phyloP scores from a whole-genome alignment of 2,329 filamentous ascomycete genomes.

The Dothiorella sarmentorum region DNA sequence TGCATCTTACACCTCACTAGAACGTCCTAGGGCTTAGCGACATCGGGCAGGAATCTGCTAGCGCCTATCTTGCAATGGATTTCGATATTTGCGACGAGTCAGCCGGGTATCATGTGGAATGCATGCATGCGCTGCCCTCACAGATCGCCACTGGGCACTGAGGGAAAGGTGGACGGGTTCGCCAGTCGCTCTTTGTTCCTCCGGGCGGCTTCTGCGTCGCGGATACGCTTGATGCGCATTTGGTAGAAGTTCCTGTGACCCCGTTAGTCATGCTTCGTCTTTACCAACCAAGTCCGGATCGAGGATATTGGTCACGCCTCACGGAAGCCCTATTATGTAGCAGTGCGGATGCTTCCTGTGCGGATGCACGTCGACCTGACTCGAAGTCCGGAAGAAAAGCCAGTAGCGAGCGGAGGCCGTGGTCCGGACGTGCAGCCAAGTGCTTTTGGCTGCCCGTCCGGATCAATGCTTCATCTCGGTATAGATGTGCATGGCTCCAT shows the following conservation, averaged over 20 bases:
- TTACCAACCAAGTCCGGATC: not conserved
- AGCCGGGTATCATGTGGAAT: not conserved
- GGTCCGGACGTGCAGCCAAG: not conserved
- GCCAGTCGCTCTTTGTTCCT: slow-evolving; percentile 76
- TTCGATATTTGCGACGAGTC: slow-evolving; percentile 17
- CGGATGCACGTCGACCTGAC: not conserved
- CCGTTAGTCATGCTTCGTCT: not conserved
- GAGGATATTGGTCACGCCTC: not conserved
- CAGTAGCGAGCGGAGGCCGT: not conserved
- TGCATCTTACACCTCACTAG: slow-evolving; percentile 18
- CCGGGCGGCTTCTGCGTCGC: slow-evolving; percentile 74
- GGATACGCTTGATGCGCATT: slow-evolving; percentile 74
- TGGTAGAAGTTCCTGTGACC: slow-evolving; percentile 72
- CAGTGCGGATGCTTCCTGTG: not conserved
- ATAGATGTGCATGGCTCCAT: not conserved
- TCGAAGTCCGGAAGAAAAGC: not conserved
- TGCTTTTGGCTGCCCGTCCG: not conserved
- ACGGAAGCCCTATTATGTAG: too few relatives aligned
- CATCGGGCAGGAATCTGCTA: slow-evolving; percentile 7
- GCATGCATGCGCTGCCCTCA: slow-evolving; percentile 16
- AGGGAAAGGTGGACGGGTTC: slow-evolving; percentile 78
- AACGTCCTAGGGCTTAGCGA: slow-evolving; percentile 16
- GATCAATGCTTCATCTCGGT: not conserved
- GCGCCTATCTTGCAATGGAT: slow-evolving; percentile 5
- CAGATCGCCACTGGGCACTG: slow-evolving; percentile 64